Evolutionary conservation across 352 stramenopile species (phyloP).

Genomic region (Pythium rishiriense): DNA sequence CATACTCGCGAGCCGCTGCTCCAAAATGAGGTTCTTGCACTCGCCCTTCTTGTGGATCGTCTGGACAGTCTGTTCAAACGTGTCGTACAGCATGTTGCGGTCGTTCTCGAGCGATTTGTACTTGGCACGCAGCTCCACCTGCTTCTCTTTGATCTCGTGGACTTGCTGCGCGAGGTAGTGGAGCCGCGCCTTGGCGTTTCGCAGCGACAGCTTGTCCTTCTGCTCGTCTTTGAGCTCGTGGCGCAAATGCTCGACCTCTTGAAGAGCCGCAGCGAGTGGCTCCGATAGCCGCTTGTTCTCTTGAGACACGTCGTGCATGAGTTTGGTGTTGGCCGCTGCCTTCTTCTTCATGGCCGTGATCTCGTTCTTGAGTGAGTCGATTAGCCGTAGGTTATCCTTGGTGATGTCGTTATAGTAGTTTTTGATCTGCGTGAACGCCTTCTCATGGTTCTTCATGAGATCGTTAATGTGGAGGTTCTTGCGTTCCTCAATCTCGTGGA

Average conservation of each 20-base stretch:
- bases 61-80: slow-evolving; percentile 88
- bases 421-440: slow-evolving; percentile 93
- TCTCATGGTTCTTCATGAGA: slow-evolving; percentile 94
- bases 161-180: slow-evolving; percentile 75
- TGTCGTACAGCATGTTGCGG: slow-evolving; percentile 89
- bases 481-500: slow-evolving; percentile 93
- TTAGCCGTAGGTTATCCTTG: slow-evolving; percentile 92
- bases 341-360: slow-evolving; percentile 94
- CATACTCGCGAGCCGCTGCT: slow-evolving; percentile 80
- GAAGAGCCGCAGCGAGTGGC: slow-evolving; percentile 78
- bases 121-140: slow-evolving; percentile 66
- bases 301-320: slow-evolving; percentile 92
- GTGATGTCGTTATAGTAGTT: slow-evolving; percentile 97
- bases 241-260: slow-evolving; percentile 89
- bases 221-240: slow-evolving; percentile 90
- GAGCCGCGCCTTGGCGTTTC: slow-evolving; percentile 88
- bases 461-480: slow-evolving; percentile 97
- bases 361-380: slow-evolving; percentile 92
- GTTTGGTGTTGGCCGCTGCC: slow-evolving; percentile 86
- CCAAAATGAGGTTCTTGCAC: slow-evolving; percentile 89
- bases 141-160: slow-evolving; percentile 52
- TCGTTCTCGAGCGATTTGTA: slow-evolving; percentile 84
- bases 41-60: slow-evolving; percentile 91
- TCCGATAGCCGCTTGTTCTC: slow-evolving; percentile 93
- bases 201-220: slow-evolving; percentile 90